Base-by-base conservation (phyloP, 2,329 filamentous ascomycete species). In the Neophaeococcomyces mojaviensis region DNA sequence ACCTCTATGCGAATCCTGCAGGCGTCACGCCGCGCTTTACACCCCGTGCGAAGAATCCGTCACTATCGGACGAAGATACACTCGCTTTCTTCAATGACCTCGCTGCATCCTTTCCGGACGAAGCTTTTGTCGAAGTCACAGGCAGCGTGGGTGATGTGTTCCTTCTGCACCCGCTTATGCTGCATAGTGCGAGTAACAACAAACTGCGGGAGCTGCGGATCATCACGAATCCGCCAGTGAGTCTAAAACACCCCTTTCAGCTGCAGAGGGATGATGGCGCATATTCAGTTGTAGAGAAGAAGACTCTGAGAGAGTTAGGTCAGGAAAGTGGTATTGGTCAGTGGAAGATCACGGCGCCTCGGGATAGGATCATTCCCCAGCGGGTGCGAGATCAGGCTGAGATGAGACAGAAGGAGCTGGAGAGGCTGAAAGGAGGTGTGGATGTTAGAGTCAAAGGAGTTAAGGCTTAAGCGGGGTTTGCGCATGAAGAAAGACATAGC, bases 11-110 rank as follows among this genome's bases (percentile, higher is more conserved):
- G 2, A 73, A 86, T 55, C 80, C 81, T 0, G 76, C 78, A 50
- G 82, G 82, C 1, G 77, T 84, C 16, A 77, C 73, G 19, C 80
- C 81, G n/a, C 72, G 74, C 26, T 84, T 85, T 79, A 69, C 69
- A 18, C 75, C 78, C 0, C 35, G 35, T 10, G 4, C 35, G 4
- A 15, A 35, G 8, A 35, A 32, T 26, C 26, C 39, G 6, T 10
- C 26, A 15, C 34, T 41, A 16, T 33, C 36, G 19, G 26, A 26
- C n/a, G 26, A 42, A 20, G 16, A 38, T 12, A 28, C 24, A 1
- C 50, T 56, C 38, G 46, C 54, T 39, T 59, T 58, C 63, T 77
- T 72, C 60, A 59, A 61, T 31, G 52, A 60, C 16, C 51, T 73
- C 2, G 64, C 63, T 60, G 36, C 60, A 51, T 39, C 60, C 55